A percentile compares a stretch with the other conserved stretches of the same genome.
phyloP scores from a whole-genome alignment of 2,329 filamentous ascomycete species.

The Hansfordia pulvinata region DNA sequence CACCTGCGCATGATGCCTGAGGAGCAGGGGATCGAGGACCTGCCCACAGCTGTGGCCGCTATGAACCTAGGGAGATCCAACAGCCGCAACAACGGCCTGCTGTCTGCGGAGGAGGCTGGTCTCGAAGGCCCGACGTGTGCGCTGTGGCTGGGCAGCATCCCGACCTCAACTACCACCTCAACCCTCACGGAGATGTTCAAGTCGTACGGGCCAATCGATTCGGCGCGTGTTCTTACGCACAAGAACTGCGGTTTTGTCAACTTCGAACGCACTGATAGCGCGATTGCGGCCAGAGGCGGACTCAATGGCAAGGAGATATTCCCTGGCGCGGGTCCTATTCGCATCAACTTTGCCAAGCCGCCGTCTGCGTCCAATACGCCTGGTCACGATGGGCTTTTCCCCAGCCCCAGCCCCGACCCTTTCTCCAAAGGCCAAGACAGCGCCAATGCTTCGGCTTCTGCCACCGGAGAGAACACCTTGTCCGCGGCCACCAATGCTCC shows the following conservation, averaged over 20 bases:
- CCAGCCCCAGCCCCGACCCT: constrained; percentile 83
- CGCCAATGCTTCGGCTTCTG: constrained; percentile 20
- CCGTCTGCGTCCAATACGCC: constrained; percentile 83
- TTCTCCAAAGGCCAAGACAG: constrained; percentile 46
- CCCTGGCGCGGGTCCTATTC: constrained; percentile 83
- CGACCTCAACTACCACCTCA: constrained; percentile 89
- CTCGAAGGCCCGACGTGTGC: constrained; percentile 85
- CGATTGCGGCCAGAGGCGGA: constrained; percentile 72
- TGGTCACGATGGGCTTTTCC: constrained; percentile 74
- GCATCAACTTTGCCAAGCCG: constrained; percentile 96
- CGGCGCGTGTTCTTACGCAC: constrained; percentile 85
- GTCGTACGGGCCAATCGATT: constrained; percentile 81
- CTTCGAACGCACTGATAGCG: constrained; percentile 83
- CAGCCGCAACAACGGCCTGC: constrained; percentile 51
- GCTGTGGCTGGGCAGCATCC: constrained; percentile 94
- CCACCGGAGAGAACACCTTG: too few relatives aligned
- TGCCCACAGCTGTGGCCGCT: constrained; percentile 70
- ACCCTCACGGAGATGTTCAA: constrained; percentile 93
- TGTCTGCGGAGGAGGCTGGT: constrained; percentile 63
- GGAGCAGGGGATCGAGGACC: constrained; percentile 64
- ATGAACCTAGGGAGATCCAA: constrained; percentile 59
- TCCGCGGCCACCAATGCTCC: constrained; percentile 35
- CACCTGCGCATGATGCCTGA: constrained; percentile 66
- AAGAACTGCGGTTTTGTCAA: constrained; percentile 99
- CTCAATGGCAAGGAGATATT: constrained; percentile 98